Base-by-base conservation (phyloP, 495 filamentous ascomycete genomes). In the Penicillium psychrofluorescens region DNA sequence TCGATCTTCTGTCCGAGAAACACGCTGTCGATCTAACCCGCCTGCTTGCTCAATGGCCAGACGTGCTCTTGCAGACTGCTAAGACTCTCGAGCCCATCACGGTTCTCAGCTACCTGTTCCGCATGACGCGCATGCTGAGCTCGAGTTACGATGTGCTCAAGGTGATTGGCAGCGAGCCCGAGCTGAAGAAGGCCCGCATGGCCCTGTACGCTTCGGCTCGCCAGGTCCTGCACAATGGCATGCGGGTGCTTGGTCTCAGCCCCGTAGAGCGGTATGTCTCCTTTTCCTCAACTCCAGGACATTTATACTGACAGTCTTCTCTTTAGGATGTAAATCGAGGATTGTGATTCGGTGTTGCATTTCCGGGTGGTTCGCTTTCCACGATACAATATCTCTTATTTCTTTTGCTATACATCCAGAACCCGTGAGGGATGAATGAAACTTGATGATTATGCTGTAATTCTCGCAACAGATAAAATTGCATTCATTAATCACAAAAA, bases 121-220 rank as follows among this genome's bases (percentile, higher is more conserved):
- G 81, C 66, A 84, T 95, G 83, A 94, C 86, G 1, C 88, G 92
- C 59, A 72, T 80, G 40, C 64, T 95, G 43, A 90, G 85, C 70
- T 86, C 81, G 32, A 85, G 83, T 60, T 95, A 92, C 59, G 88
- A 90, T 53, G 77, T 86, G 5, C 74, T 95, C 29, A 76, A 85
- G 57, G 84, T 95, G 16, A 76, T 91, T 10, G 85, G 86, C 36
- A 86, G 80, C 54, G 77, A 79, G 59, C 75, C 74, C 11, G 83
- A 83, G 55, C 53, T 86, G 31, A 85, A 83, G 71, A 80, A 80
- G 61, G 85, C 86, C 27, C 79, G 87, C 40, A 80, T 91, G 76
- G 86, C 88, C 3, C 67, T 95, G 43, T 95, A 94, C 58, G 83
- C 86, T 53, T 74, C 85, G 10, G 85, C 86, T 2, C 74, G 85